Evolutionary conservation across 768 basidiomycete species (phyloP).

Genomic region (Pleurotus eryngii): DNA sequence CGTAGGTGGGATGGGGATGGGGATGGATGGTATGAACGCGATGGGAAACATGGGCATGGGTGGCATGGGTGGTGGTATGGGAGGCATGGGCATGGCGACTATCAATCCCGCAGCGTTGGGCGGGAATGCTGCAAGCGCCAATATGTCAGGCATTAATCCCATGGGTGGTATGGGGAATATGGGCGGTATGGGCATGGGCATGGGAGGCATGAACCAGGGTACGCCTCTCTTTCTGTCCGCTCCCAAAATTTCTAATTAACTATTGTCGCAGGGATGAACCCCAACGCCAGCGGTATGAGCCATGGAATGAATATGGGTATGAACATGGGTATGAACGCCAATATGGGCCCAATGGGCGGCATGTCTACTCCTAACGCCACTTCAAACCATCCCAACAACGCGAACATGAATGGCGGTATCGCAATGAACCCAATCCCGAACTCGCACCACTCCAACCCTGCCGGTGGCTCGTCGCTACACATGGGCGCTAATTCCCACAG

Average conservation of each 20-base stretch:
- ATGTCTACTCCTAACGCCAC: background rate
- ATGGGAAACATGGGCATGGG: constrained; percentile 1
- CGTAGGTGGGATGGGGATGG: constrained; percentile 5
- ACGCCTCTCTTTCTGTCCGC: background rate
- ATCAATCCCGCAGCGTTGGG: background rate
- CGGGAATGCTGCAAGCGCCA: background rate
- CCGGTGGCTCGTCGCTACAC: background rate
- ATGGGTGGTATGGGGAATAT: constrained; percentile 1
- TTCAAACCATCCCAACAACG: background rate
- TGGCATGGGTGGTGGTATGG: constrained; percentile 1
- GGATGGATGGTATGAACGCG: background rate
- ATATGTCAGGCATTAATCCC: background rate
- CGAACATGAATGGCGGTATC: background rate
- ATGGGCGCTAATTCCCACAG: background rate
- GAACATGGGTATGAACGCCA: constrained; percentile 2
- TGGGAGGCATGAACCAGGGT: background rate
- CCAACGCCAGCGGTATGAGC: background rate
- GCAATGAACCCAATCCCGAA: background rate
- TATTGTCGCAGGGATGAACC: background rate
- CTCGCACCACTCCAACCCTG: background rate
- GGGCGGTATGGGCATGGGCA: constrained; percentile 1
- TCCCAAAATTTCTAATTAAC: background rate
- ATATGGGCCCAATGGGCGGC: background rate
- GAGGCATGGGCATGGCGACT: background rate
- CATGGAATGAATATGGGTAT: constrained; percentile 3